Conservation (phyloP, 106 monocot genomes). For the Dioscorea alata region DNA sequence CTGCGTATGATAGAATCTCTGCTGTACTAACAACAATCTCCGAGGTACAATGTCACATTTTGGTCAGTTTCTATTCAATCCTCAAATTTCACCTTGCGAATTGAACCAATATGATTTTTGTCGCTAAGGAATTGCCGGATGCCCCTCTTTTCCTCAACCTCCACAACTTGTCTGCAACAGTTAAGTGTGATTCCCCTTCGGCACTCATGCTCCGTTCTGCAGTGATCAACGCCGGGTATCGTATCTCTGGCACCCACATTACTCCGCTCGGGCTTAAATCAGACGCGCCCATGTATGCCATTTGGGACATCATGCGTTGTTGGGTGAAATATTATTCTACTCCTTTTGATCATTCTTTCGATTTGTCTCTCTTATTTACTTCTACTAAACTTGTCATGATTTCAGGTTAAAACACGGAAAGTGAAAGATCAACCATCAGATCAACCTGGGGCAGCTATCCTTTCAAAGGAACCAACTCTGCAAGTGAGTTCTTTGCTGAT, state of each 20-base stretch:
- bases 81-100: too few species aligned
- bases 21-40: conserved; percentile 81
- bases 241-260: conserved; percentile 85
- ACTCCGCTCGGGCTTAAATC: conserved; percentile 85
- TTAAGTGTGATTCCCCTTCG: conserved; percentile 84
- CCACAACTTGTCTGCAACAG: conserved; percentile 72
- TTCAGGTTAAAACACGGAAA: conserved; percentile 76
- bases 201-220: conserved; percentile 85
- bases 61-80: too few species aligned
- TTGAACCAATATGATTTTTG: too few species aligned
- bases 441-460: conserved; percentile 69
- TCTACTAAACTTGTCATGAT: not conserved
- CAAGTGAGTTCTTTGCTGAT: conserved; percentile 33
- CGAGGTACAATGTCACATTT: conserved; percentile 41
- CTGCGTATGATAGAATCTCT: conserved; percentile 82
- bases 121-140: conserved; percentile 64
- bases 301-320: conserved; percentile 99
- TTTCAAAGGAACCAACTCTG: conserved; percentile 62
- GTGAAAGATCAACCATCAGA: conserved; percentile 59
- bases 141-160: conserved; percentile 87
- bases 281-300: conserved; percentile 83
- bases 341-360: not conserved
- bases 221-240: conserved; percentile 87
- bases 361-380: not conserved
- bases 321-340: conserved; percentile 48